Percentiles rank a stretch among this genome's conserved stretches.
phyloP scores from a whole-genome alignment of 345 rosid species.

The Brassica carinata region DNA sequence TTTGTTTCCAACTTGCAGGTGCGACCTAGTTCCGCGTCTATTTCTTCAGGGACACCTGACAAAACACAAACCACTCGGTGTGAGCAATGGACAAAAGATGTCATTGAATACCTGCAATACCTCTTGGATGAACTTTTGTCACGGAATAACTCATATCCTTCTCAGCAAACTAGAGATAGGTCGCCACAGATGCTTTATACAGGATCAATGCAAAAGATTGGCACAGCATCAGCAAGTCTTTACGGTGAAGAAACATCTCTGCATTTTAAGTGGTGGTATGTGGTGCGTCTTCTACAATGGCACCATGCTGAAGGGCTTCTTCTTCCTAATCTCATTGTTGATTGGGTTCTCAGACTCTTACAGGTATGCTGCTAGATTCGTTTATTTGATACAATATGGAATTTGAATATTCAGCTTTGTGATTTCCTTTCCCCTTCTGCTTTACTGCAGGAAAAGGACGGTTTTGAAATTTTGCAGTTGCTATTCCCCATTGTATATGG shows the following conservation, averaged over 20 bases:
- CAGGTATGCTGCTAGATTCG: conserved; percentile 54
- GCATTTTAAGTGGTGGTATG: conserved; percentile 92
- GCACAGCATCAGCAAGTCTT: conserved; percentile 51
- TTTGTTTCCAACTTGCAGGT: conserved; percentile 61
- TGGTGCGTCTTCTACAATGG: conserved; percentile 93
- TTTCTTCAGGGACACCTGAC: conserved; percentile 69
- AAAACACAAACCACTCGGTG: conserved; percentile 66
- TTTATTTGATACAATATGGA: conserved; percentile 3
- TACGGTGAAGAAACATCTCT: conserved; percentile 87
- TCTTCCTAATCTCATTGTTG: conserved; percentile 84
- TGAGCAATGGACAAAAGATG: conserved; percentile 97
- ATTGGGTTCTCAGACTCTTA: conserved; percentile 89
- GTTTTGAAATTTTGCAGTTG: conserved; percentile 81
- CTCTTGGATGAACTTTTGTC: conserved; percentile 78
- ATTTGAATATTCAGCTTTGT: conserved; percentile 21
- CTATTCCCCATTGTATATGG: conserved; percentile 88
- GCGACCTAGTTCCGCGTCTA: conserved; percentile 63
- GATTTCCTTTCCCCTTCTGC: conserved; percentile 30
- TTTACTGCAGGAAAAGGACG: conserved; percentile 73
- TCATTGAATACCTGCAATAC: conserved; percentile 81
- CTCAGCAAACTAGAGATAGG: conserved; percentile 64
- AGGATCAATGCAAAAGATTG: conserved; percentile 64
- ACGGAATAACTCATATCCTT: conserved; percentile 62
- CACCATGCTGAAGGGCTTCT: conserved; percentile 90
- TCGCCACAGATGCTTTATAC: conserved; percentile 67